Evolutionary conservation across 2,329 filamentous ascomycete genomes (phyloP).

Genomic region (Paracoccidioides brasiliensis): DNA sequence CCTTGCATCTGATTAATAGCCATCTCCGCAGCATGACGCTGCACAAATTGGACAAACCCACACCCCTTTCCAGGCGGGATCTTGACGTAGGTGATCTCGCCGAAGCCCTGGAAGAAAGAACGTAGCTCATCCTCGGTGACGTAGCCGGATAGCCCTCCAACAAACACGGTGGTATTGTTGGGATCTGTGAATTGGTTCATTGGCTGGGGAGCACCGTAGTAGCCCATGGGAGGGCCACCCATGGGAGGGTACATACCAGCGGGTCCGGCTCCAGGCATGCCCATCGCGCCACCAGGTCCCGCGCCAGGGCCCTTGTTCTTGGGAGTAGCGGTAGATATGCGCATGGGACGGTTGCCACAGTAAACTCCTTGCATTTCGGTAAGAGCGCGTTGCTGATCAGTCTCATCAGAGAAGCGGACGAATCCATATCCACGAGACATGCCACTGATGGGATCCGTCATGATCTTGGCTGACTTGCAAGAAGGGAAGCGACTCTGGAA

Average conservation of each 20-base stretch:
- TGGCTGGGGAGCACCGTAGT: conserved; percentile 56
- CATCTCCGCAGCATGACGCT: conserved; percentile 98
- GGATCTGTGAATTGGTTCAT: conserved; percentile 99
- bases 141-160: conserved; percentile 91
- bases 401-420: conserved; percentile 90
- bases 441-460: conserved; percentile 96
- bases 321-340: conserved; percentile 91
- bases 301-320: conserved; percentile 62
- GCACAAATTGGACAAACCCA: conserved; percentile 97
- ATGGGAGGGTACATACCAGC: conserved; percentile 54
- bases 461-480: conserved; percentile 99
- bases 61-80: conserved; percentile 98
- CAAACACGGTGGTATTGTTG: conserved; percentile 98
- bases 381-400: conserved; percentile 88
- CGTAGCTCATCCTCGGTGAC: conserved; percentile 99
- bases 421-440: conserved; percentile 98
- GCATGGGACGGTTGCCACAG: conserved; percentile 96
- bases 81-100: conserved; percentile 99
- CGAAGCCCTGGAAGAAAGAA: conserved; percentile 98
- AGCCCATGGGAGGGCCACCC: conserved; percentile 55
- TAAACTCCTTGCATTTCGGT: conserved; percentile 99
- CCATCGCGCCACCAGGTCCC: conserved; percentile 36
- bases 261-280: conserved; percentile 36
- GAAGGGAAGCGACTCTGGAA: conserved; percentile 94
- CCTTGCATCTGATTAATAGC: conserved; percentile 99